A percentile compares a stretch with the other conserved stretches of the same genome.
These are phyloP conservation scores for Gloeophyllum trabeum DNA, from an alignment of 768 basidiomycete genomes.

Conservation along the genomic window DNA sequence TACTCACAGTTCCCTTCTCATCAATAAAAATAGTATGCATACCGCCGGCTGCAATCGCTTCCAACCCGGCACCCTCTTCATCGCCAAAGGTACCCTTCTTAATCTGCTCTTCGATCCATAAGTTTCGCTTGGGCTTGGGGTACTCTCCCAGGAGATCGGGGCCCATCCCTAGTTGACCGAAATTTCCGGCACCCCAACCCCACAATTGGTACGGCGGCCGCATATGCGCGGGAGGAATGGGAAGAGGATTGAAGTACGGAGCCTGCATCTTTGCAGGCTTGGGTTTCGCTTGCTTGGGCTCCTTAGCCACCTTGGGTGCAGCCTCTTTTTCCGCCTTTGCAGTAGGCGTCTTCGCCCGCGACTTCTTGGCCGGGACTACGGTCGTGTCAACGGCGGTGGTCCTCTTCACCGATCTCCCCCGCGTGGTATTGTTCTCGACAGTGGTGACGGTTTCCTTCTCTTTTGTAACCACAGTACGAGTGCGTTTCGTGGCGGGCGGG, in stretches of 20 bases:
- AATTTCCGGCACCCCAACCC: conserved; percentile 87
- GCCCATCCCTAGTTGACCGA: conserved; percentile 93
- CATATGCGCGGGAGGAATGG: conserved; percentile 38
- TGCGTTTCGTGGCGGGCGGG: conserved; percentile 11
- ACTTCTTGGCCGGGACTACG: too few species aligned
- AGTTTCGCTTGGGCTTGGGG: conserved; percentile 63
- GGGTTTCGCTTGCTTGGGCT: too few species aligned
- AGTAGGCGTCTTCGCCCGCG: too few species aligned
- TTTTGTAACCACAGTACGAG: conserved; percentile 5
- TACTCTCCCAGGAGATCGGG: conserved; percentile 61
- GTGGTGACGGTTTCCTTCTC: conserved; percentile 5
- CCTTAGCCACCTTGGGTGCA: too few species aligned
- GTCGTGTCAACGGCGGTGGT: too few species aligned
- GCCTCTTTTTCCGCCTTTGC: too few species aligned
- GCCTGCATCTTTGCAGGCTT: conserved; percentile 21
- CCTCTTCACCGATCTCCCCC: too few species aligned
- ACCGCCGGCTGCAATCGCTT: conserved; percentile 73
- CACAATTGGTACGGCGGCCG: conserved; percentile 69
- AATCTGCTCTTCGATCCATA: conserved; percentile 70
- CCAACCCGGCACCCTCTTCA: conserved; percentile 61
- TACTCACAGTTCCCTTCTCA: conserved; percentile 77
- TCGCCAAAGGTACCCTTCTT: conserved; percentile 60
- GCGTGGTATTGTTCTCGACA: too few species aligned
- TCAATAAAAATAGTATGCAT: conserved; percentile 86
- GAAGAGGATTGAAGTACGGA: conserved; percentile 59